Percentiles rank a stretch among this genome's conserved stretches.
Conservation (phyloP, 1,139 yeast genomes). For the Blastobotrys elegans region DNA sequence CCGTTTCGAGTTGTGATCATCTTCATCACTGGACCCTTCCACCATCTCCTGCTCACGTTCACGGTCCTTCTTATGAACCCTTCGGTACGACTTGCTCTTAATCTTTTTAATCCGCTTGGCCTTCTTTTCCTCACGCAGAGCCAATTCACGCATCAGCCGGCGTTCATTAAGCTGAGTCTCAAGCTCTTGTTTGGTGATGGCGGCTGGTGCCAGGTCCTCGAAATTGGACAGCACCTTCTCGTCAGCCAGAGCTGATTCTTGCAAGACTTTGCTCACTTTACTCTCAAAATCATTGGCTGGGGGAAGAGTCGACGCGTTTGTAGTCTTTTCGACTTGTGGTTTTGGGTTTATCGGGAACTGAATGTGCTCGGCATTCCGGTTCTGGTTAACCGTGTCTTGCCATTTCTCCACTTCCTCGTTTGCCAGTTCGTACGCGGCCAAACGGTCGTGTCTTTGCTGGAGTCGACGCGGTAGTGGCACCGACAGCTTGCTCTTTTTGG, state of each 20-base stretch:
- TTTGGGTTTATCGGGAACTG: conserved; percentile 63
- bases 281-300: conserved; percentile 62
- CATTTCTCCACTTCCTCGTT: conserved; percentile 83
- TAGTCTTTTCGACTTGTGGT: conserved; percentile 40
- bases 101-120: conserved; percentile 90
- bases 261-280: conserved; percentile 57
- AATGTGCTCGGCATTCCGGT: conserved; percentile 79
- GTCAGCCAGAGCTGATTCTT: conserved; percentile 60
- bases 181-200: conserved; percentile 76
- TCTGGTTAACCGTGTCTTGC: conserved; percentile 75
- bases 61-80: conserved; percentile 80
- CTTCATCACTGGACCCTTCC: conserved; percentile 46
- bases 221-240: conserved; percentile 75
- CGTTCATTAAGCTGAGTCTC: conserved; percentile 73
- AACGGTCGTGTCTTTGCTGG: conserved; percentile 80
- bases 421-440: conserved; percentile 86
- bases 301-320: conserved; percentile 47
- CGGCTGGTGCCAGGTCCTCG: conserved; percentile 75
- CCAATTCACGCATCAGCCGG: conserved; percentile 86
- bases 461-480: conserved; percentile 84
- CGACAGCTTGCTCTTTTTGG: conserved; percentile 47
- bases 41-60: conserved; percentile 63
- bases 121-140: conserved; percentile 91
- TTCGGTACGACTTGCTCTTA: conserved; percentile 84
- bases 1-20: conserved; percentile 66